Evolutionary conservation across 2,329 filamentous ascomycete species (phyloP).

Genomic region (Beauveria sp.): DNA sequence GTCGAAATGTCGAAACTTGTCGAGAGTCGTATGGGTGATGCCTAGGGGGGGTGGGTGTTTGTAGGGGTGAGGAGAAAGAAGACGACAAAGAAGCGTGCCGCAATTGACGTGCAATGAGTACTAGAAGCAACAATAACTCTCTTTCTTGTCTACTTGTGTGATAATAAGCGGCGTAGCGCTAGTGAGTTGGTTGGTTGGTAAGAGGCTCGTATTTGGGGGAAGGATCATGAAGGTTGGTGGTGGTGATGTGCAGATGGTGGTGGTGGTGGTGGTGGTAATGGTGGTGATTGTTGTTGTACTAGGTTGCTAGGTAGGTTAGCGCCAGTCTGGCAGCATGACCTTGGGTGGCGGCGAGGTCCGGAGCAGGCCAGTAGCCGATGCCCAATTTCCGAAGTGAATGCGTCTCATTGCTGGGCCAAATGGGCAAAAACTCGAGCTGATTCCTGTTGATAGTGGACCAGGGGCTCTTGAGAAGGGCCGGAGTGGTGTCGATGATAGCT

Average conservation of each 20-base stretch:
- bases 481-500: background rate
- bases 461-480: background rate
- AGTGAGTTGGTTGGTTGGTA: constrained; percentile 11
- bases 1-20: background rate
- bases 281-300: background rate
- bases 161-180: constrained; percentile 8
- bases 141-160: background rate
- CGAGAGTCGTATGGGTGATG: background rate
- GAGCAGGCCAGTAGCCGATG: background rate
- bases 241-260: background rate
- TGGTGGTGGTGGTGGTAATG: background rate
- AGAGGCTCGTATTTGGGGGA: constrained; percentile 5
- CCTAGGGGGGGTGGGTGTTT: background rate
- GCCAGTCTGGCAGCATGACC: no score
- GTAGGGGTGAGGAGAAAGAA: background rate
- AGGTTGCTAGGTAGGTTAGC: no score
- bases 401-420: background rate
- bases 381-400: background rate
- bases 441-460: background rate
- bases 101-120: no score
- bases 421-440: no score
- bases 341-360: background rate
- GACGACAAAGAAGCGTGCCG: background rate
- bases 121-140: background rate
- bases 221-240: background rate